Percentiles rank a stretch among this genome's conserved stretches.
phyloP scores from a whole-genome alignment of 805 yeast genomes.

The Candida nitratophila region DNA sequence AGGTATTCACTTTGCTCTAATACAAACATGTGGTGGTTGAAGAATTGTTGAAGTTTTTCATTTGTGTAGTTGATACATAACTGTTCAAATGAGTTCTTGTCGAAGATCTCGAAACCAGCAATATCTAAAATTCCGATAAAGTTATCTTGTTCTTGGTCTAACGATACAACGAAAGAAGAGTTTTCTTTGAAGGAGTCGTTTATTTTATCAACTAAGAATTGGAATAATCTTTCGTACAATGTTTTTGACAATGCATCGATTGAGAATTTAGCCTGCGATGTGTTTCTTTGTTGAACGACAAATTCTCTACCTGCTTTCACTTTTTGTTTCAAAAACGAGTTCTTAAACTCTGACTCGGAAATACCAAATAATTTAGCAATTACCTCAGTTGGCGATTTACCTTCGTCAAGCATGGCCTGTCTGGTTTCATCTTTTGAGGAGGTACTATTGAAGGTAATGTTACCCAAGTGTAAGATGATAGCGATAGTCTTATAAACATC shows the following conservation, averaged over 20 bases:
- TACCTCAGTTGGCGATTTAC: slow-evolving; percentile 35
- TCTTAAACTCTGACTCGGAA: slow-evolving; percentile 37
- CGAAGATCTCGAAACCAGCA: slow-evolving; percentile 57
- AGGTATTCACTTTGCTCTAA: slow-evolving; percentile 54
- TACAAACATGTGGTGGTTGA: slow-evolving; percentile 56
- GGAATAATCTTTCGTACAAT: slow-evolving; percentile 78
- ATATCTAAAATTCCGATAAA: slow-evolving; percentile 54
- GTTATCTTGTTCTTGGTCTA: not conserved
- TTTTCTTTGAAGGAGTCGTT: slow-evolving; percentile 48
- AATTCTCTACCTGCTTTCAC: slow-evolving; percentile 89
- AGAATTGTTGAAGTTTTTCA: slow-evolving; percentile 53
- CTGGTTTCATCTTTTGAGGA: slow-evolving; percentile 45
- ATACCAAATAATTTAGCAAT: slow-evolving; percentile 65
- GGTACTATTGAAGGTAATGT: slow-evolving; percentile 59
- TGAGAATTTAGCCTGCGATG: slow-evolving; percentile 72
- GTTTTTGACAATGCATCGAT: slow-evolving; percentile 86
- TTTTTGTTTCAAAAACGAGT: slow-evolving; percentile 65
- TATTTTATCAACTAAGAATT: slow-evolving; percentile 65
- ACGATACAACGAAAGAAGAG: slow-evolving; percentile 21
- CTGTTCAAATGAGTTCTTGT: slow-evolving; percentile 52
- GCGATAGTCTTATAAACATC: slow-evolving; percentile 65
- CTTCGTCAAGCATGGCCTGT: slow-evolving; percentile 63
- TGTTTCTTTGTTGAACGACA: slow-evolving; percentile 71
- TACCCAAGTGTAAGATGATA: slow-evolving; percentile 77
- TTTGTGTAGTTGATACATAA: slow-evolving; percentile 55